phyloP scores from a whole-genome alignment of 352 stramenopile genomes.

The Globisporangium abappressorium region DNA sequence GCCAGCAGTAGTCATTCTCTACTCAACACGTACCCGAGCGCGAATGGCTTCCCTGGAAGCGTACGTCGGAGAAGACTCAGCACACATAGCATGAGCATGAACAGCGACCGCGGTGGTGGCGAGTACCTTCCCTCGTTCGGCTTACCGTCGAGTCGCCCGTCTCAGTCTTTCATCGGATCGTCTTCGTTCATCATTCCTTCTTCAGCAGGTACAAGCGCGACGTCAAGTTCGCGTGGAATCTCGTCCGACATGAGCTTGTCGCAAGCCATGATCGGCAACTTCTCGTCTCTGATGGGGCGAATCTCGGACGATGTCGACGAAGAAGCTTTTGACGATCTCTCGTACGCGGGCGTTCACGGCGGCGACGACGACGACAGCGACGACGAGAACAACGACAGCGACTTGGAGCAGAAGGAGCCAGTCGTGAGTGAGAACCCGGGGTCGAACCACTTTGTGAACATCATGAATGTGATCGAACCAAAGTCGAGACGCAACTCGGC shows the following conservation, averaged over 20 bases:
- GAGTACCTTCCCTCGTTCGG: slow-evolving; percentile 30
- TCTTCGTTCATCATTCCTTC: slow-evolving; percentile 13
- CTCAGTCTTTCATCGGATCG: slow-evolving; percentile 42
- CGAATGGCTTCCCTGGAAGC: slow-evolving; percentile 12
- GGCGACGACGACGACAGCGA: slow-evolving; percentile 23
- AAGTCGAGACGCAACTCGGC: slow-evolving; percentile 8
- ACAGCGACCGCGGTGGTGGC: slow-evolving; percentile 27
- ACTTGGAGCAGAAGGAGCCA: slow-evolving; percentile 11
- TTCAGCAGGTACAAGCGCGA: background rate
- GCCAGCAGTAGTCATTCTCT: slow-evolving; percentile 13
- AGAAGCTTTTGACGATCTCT: slow-evolving; percentile 33
- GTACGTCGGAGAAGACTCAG: slow-evolving; percentile 23
- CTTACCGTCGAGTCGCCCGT: slow-evolving; percentile 28
- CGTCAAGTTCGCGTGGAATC: slow-evolving; percentile 28
- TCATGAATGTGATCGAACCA: slow-evolving; percentile 7
- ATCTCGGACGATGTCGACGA: slow-evolving; percentile 60
- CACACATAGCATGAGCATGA: slow-evolving; percentile 25
- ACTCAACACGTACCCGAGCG: slow-evolving; percentile 6
- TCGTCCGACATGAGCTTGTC: slow-evolving; percentile 68
- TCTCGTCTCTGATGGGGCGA: slow-evolving; percentile 55
- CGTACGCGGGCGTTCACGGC: slow-evolving; percentile 17
- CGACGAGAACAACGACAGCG: slow-evolving; percentile 20
- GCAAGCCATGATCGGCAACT: slow-evolving; percentile 72
- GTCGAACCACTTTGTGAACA: slow-evolving; percentile 19
- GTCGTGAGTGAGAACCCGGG: background rate